These are phyloP conservation scores for Musa itinerans DNA, from an alignment of 176 grass and related monocot species.

Conservation along the genomic window DNA sequence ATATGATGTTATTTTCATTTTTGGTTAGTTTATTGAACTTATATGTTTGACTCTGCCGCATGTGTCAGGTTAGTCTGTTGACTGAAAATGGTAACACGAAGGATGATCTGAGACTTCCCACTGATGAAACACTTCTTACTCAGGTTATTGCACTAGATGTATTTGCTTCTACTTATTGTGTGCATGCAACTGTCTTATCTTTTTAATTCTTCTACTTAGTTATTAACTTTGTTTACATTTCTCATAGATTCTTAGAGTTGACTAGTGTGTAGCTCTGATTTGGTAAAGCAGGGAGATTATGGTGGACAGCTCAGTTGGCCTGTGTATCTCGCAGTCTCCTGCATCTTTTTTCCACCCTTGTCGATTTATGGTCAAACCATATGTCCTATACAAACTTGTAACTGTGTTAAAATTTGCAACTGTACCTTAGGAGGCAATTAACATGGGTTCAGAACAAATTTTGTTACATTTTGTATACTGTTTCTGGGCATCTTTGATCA, in stretches of 20 bases:
- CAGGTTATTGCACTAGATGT: slow-evolving; percentile 36
- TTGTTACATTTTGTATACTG: too few species aligned
- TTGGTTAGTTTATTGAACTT: background rate
- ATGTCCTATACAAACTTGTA: too few species aligned
- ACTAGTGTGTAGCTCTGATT: background rate
- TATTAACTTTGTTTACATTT: background rate
- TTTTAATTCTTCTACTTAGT: background rate
- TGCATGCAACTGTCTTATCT: background rate
- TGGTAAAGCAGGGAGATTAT: too few species aligned
- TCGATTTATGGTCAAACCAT: too few species aligned
- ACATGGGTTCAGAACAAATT: too few species aligned
- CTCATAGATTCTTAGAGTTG: background rate
- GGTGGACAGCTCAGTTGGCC: too few species aligned
- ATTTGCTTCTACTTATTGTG: background rate
- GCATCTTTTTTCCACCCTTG: too few species aligned
- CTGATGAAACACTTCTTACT: slow-evolving; percentile 54
- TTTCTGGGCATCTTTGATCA: too few species aligned
- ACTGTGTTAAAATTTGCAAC: too few species aligned
- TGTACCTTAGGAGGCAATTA: too few species aligned
- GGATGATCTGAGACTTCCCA: slow-evolving; percentile 88
- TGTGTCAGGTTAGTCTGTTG: slow-evolving; percentile 74
- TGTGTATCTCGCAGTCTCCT: background rate
- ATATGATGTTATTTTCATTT: background rate
- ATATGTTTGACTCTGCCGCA: slow-evolving; percentile 1
- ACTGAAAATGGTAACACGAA: slow-evolving; percentile 74